These are phyloP conservation scores for Platanus orientalis DNA, from an alignment of 164 flowering plant genomes.

Conservation along the genomic window DNA sequence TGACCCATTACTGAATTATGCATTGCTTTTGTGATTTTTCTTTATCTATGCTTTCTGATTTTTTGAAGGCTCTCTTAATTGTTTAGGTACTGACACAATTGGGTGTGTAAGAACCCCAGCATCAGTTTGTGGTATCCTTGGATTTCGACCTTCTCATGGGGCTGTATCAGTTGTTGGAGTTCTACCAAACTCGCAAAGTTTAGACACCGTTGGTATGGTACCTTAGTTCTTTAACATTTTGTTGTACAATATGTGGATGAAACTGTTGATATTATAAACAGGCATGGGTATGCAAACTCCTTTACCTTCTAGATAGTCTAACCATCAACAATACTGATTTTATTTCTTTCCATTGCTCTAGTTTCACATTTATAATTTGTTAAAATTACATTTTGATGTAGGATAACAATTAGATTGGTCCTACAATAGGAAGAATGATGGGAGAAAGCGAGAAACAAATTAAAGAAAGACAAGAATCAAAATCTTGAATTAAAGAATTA, in stretches of 20 bases:
- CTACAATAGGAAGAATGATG: too few species aligned
- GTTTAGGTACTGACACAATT: conserved; percentile 78
- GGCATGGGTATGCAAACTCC: too few species aligned
- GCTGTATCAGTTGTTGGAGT: conserved; percentile 66
- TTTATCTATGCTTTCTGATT: neutral
- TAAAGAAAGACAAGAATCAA: too few species aligned
- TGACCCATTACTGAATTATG: neutral
- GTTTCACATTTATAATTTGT: too few species aligned
- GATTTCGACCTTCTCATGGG: conserved; percentile 92
- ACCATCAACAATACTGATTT: too few species aligned
- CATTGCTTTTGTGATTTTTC: neutral
- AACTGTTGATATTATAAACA: neutral
- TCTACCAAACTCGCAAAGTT: conserved; percentile 73
- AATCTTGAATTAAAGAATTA: too few species aligned
- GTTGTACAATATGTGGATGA: neutral
- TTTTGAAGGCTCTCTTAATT: neutral
- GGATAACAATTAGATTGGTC: too few species aligned
- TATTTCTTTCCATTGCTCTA: too few species aligned
- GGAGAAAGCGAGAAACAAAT: too few species aligned
- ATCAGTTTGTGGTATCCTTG: conserved; percentile 85
- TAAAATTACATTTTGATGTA: too few species aligned
- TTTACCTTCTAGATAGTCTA: too few species aligned
- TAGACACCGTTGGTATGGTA: conserved; percentile 80
- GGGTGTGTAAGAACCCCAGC: conserved; percentile 87
- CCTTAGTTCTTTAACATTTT: neutral